These are phyloP conservation scores for Linum trigynum DNA, from an alignment of 345 rosid species.

Conservation along the genomic window DNA sequence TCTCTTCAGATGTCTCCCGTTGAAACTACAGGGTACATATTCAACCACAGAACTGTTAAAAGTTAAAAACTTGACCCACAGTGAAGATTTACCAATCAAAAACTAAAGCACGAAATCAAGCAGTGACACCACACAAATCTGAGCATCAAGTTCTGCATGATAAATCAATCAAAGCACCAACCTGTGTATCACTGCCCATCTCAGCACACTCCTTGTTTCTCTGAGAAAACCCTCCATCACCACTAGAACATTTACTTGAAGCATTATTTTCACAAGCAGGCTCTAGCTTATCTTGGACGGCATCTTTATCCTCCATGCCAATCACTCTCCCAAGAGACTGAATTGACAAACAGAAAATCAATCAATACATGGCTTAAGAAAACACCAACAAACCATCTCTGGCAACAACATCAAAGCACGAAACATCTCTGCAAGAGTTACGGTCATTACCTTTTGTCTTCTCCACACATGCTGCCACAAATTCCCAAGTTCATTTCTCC, in stretches of 20 bases:
- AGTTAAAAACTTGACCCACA: too few species aligned
- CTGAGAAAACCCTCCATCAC: conserved; percentile 26
- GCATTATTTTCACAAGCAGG: conserved; percentile 36
- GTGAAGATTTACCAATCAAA: too few species aligned
- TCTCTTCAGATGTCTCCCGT: too few species aligned
- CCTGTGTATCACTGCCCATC: conserved; percentile 40
- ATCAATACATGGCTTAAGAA: conserved; percentile 8
- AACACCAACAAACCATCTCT: not conserved
- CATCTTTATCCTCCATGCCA: conserved; percentile 27
- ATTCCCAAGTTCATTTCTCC: conserved; percentile 23
- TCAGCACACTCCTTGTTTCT: conserved; percentile 23
- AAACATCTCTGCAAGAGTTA: conserved; percentile 36
- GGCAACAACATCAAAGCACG: conserved; percentile 6
- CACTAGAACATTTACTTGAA: conserved; percentile 39
- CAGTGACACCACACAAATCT: not conserved
- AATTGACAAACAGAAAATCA: conserved; percentile 8
- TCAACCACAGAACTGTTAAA: too few species aligned
- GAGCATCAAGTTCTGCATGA: not conserved
- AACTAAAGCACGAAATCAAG: not conserved
- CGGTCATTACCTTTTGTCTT: conserved; percentile 19
- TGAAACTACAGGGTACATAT: too few species aligned
- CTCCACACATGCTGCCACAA: conserved; percentile 31
- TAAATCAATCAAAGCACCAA: conserved; percentile 15
- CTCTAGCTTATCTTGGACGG: conserved; percentile 27
- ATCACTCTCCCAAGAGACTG: conserved; percentile 31